A percentile compares a stretch with the other conserved stretches of the same genome.
phyloP scores from a whole-genome alignment of 2,329 filamentous ascomycete species.

The Tricladium varicosporioides region DNA sequence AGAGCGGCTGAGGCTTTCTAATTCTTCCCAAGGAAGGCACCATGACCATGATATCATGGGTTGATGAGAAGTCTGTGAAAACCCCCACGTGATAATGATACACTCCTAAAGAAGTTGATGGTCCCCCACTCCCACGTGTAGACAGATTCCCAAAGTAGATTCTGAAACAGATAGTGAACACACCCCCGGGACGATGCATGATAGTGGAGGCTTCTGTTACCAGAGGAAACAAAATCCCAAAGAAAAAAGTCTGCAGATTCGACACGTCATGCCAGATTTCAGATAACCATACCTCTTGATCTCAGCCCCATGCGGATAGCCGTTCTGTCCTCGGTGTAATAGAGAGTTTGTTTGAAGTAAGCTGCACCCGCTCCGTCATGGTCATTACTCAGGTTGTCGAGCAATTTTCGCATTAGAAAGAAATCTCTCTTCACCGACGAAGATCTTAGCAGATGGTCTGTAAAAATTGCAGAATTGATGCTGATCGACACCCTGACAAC shows the following conservation, averaged over 20 bases:
- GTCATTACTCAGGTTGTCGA: not conserved
- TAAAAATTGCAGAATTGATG: not conserved
- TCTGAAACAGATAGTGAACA: not conserved
- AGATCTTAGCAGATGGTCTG: not conserved
- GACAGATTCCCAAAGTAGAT: not conserved
- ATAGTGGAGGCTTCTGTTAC: not conserved
- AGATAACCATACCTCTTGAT: not conserved
- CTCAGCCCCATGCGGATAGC: not conserved
- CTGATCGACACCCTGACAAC: not conserved
- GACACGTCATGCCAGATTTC: not conserved
- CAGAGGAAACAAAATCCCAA: not conserved
- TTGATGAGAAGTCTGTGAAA: not conserved
- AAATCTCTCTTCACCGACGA: not conserved
- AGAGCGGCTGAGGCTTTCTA: no score
- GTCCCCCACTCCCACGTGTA: not conserved
- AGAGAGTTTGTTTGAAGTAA: not conserved
- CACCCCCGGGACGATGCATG: not conserved
- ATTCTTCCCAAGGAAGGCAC: no score
- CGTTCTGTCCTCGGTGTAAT: not conserved
- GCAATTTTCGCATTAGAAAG: not conserved
- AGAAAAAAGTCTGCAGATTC: constrained; percentile 2
- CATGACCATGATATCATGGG: no score
- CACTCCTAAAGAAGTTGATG: not conserved
- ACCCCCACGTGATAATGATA: not conserved
- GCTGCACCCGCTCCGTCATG: not conserved